Base-by-base conservation (phyloP, 108 stramenopile genomes). In the Cyclotella atomus region DNA sequence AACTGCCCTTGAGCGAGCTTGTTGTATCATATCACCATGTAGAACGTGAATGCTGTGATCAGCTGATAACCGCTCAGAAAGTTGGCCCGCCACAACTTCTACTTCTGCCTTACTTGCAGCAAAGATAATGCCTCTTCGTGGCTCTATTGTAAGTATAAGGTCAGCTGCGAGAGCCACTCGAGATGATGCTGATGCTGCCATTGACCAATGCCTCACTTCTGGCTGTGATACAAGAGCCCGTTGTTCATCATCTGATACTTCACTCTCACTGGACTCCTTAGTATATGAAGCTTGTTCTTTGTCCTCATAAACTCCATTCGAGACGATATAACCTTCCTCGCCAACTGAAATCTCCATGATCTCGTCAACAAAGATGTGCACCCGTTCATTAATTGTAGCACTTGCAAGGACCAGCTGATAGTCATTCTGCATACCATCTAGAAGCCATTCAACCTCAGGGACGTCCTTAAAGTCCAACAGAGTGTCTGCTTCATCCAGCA, bases 351-450 rank as follows among this genome's bases (percentile, higher is more conserved):
- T 36, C 35, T 85, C 84, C 84, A 85, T 83, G 24, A 81, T 65
- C 14, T 82, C 82, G 6, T 43, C 50, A 19, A 75, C 84, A 67
- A 85, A 85, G 20, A 66, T 73, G 41, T 75, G 52, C 7, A 83
- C 81, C 15, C 65, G 49, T 46, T 76, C 62, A 50, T 82, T 83
- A n/a, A 87, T 63, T 20, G 86, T 87, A 23, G 86, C 86, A 28
- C 73, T 75, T 20, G 82, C 81, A 19, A 87, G 66, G 2, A 85
- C 59, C 24, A 87, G 74, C 53, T 87, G 86, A 68, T 87, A 87
- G 67, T 87, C 86, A 57, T 79, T 65, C 50, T 50, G 55, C 70
- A 83, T 75, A 20, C 71, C 80, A 38, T 85, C 79, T 17, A 84
- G 68, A 35, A 73, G 52, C 73, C 59, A 69, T 43, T 79, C 77